phyloP scores from a whole-genome alignment of 306 rosid genomes.

The Erythrophleum fordii region DNA sequence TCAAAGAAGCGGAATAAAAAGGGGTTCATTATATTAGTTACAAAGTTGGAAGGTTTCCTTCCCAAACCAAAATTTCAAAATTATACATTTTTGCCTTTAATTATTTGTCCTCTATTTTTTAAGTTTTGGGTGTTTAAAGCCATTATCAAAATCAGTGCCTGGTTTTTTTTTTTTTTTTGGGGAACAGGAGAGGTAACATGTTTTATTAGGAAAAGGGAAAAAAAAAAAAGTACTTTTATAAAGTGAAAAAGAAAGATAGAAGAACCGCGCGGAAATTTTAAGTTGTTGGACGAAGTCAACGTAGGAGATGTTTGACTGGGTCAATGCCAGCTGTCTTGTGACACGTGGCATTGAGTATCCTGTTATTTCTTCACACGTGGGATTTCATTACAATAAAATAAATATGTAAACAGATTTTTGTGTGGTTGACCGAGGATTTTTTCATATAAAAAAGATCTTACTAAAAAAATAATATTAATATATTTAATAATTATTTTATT shows the following conservation, averaged over 20 bases:
- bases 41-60: not conserved
- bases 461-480: too few relatives aligned
- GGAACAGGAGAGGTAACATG: not conserved
- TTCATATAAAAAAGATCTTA: too few relatives aligned
- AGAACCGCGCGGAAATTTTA: conserved; percentile 7
- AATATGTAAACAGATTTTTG: too few relatives aligned
- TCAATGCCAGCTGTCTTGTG: not conserved
- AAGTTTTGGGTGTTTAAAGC: not conserved
- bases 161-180: not conserved
- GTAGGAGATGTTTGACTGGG: not conserved
- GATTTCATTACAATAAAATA: not conserved
- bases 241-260: too few relatives aligned
- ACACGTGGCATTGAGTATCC: not conserved
- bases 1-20: not conserved
- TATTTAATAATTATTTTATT: too few relatives aligned
- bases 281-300: conserved; percentile 14
- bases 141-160: conserved; percentile 15
- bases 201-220: too few relatives aligned
- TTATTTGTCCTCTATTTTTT: not conserved
- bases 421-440: too few relatives aligned
- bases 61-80: not conserved
- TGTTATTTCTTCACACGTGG: not conserved
- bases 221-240: too few relatives aligned
- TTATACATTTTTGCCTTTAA: not conserved
- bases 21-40: not conserved